Evolutionary conservation across 306 rosid species (phyloP), one percentile per base, ranked within the genome.

Genomic region (Clitoria ternatea): DNA sequence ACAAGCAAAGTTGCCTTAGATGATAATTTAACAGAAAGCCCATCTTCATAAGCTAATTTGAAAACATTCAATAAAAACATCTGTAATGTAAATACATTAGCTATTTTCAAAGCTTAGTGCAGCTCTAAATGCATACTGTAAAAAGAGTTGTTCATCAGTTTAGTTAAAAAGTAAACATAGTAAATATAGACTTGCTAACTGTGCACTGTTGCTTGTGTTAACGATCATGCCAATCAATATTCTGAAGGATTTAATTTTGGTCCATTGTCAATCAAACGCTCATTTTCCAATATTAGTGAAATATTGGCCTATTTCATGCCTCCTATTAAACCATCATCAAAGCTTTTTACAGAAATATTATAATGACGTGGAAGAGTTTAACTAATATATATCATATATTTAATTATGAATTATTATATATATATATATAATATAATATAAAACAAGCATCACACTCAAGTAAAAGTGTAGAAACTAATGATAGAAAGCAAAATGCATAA

Each of bases 401-500:
- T n/a, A n/a, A n/a, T n/a, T n/a, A n/a, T n/a, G n/a, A n/a, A n/a
- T n/a, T n/a, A n/a, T n/a, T n/a, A n/a, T n/a, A n/a, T n/a, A n/a
- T 6, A 44, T 37, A 37, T 20, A 45, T 13, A 13, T 27, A 20
- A 72, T 39, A 13, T 7, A 37, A 35, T 14, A 69, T 4, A 23
- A 49, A 69, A 48, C 69, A 39, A 22, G 43, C 57, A 27, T 53
- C 18, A 35, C 6, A 55, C 54, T 29, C 36, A 20, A 60, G n/a
- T 7, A 30, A 56, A n/a, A n/a, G n/a, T n/a, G n/a, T n/a, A n/a
- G n/a, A n/a, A 48, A 24, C 19, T 4, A 24, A 52, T 14, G 36
- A 23, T 35, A 60, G 48, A 50, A 75, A 79, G 50, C 50, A 79
- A 22, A 64, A 65, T 2, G 1, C 44, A 76, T 6, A 35, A 50